Conservation (phyloP, 257 asterid genomes). For the Solanum chiquidenum region DNA sequence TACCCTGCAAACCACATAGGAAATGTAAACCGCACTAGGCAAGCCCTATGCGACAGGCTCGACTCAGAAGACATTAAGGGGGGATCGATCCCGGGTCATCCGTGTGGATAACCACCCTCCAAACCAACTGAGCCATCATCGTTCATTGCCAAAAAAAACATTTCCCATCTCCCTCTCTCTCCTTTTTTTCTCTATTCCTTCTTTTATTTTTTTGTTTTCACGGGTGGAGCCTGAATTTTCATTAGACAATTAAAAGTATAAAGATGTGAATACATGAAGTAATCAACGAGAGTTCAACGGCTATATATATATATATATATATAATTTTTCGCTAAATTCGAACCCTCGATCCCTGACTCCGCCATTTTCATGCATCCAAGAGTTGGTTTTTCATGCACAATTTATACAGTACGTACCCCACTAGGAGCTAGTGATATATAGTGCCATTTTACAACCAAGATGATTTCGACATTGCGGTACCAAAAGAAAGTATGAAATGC, state of each 20-base stretch:
- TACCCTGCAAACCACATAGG: too few relatives aligned
- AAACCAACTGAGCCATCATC: background rate
- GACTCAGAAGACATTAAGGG: too few relatives aligned
- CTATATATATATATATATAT: too few relatives aligned
- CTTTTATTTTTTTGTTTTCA: background rate
- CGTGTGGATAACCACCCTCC: too few relatives aligned
- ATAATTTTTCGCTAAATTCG: rapidly evolving
- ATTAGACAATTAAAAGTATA: too few relatives aligned
- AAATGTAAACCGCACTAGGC: too few relatives aligned
- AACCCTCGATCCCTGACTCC: background rate
- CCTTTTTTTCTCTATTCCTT: background rate
- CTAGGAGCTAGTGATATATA: background rate
- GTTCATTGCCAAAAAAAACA: background rate
- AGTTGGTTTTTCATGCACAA: background rate
- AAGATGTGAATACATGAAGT: too few relatives aligned
- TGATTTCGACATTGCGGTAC: background rate
- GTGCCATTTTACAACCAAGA: background rate
- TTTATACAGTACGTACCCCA: background rate
- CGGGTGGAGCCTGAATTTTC: rapidly evolving
- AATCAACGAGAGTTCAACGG: too few relatives aligned
- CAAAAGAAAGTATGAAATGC: background rate
- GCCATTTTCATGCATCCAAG: background rate
- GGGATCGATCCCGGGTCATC: too few relatives aligned
- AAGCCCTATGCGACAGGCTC: too few relatives aligned
- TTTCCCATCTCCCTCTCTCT: background rate